Evolutionary conservation across 495 filamentous ascomycete genomes (phyloP).

Genomic region (Aspergillus coremiiformis): DNA sequence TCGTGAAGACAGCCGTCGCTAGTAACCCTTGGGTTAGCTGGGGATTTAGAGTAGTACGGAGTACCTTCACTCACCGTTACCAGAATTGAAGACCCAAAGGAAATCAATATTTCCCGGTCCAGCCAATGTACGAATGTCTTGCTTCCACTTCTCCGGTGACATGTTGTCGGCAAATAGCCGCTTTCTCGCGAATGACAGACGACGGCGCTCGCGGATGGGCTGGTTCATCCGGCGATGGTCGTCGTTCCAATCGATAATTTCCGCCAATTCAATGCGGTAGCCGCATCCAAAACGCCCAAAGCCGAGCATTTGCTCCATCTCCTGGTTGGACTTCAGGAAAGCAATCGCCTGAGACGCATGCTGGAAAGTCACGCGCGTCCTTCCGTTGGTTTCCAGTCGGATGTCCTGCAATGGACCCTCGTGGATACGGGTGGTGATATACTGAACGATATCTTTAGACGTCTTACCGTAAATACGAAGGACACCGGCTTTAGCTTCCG

Average conservation of each 20-base stretch:
- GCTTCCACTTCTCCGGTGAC: slow-evolving; percentile 24
- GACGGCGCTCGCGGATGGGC: slow-evolving; percentile 29
- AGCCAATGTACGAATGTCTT: slow-evolving; percentile 23
- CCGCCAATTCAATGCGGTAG: slow-evolving; percentile 19
- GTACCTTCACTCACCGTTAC: slow-evolving; percentile 24
- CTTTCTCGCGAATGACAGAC: slow-evolving; percentile 30
- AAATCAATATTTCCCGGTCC: slow-evolving; percentile 27
- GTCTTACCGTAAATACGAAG: slow-evolving; percentile 19
- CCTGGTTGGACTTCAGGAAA: slow-evolving; percentile 24
- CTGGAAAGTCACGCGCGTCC: slow-evolving; percentile 23
- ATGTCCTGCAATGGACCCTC: slow-evolving; percentile 29
- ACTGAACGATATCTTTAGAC: slow-evolving; percentile 14
- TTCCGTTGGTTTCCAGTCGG: slow-evolving; percentile 17
- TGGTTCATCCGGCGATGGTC: slow-evolving; percentile 28
- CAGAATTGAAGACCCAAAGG: slow-evolving; percentile 31
- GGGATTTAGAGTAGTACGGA: not conserved
- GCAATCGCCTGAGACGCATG: slow-evolving; percentile 21
- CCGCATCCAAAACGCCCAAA: slow-evolving; percentile 24
- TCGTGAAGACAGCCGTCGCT: slow-evolving; percentile 33
- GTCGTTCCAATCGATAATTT: slow-evolving; percentile 26
- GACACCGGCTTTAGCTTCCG: slow-evolving; percentile 23
- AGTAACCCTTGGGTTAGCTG: slow-evolving; percentile 4
- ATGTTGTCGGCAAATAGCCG: slow-evolving; percentile 24
- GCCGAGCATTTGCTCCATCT: slow-evolving; percentile 17
- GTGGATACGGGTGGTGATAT: slow-evolving; percentile 24